These are phyloP conservation scores for Echium plantagineum DNA, from an alignment of 257 asterid genomes.

Conservation along the genomic window DNA sequence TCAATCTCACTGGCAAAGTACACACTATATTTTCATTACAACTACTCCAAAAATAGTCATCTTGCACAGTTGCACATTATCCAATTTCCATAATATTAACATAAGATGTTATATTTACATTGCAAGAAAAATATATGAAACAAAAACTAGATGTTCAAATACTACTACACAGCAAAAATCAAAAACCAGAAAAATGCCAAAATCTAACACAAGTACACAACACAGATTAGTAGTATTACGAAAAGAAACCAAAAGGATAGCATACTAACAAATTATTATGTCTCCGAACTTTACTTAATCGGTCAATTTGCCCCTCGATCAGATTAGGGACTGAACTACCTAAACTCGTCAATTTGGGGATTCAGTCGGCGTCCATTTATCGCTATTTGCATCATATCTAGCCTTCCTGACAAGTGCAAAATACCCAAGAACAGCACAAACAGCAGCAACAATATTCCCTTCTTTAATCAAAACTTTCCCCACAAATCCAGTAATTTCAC, in stretches of 20 bases:
- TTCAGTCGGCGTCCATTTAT: too few species aligned
- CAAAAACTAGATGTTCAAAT: not conserved
- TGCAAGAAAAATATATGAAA: not conserved
- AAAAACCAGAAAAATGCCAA: not conserved
- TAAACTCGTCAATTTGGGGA: too few species aligned
- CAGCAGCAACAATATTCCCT: slow-evolving; percentile 75
- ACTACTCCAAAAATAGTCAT: not conserved
- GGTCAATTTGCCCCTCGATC: too few species aligned
- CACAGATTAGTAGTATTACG: not conserved
- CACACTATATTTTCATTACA: not conserved
- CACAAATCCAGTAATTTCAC: slow-evolving; percentile 60
- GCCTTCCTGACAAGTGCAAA: slow-evolving; percentile 45
- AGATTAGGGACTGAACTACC: too few species aligned
- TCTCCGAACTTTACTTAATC: too few species aligned
- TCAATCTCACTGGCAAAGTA: not conserved
- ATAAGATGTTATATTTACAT: not conserved
- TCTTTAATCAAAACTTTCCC: slow-evolving; percentile 62
- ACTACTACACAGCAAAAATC: not conserved
- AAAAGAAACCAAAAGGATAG: too few species aligned
- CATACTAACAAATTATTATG: too few species aligned
- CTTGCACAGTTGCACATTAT: not conserved
- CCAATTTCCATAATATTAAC: not conserved
- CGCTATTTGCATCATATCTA: slow-evolving; percentile 9
- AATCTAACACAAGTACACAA: not conserved
- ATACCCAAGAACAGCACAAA: slow-evolving; percentile 75